These are phyloP conservation scores for Cyberlindnera galapagoensis DNA, from an alignment of 805 yeast genomes.

Conservation along the genomic window DNA sequence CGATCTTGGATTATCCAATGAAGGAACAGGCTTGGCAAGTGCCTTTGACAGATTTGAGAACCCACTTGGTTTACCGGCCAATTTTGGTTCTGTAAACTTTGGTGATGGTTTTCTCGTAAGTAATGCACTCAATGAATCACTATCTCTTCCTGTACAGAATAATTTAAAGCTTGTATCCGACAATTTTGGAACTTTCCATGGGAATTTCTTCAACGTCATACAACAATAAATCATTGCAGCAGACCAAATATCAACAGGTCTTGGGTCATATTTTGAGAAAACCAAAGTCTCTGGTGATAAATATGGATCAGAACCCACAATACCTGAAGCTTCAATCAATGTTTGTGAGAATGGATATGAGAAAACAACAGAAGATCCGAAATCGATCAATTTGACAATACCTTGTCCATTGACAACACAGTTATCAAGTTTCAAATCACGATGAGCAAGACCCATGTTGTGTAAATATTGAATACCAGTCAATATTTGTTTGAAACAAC, in stretches of 20 bases:
- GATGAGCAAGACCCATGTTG: conserved; percentile 78
- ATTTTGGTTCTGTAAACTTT: conserved; percentile 27
- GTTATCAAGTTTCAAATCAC: conserved; percentile 88
- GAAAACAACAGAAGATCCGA: conserved; percentile 90
- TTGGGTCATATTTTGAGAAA: conserved; percentile 76
- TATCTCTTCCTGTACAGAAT: conserved; percentile 69
- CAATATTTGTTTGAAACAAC: conserved; percentile 84
- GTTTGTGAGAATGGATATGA: conserved; percentile 76
- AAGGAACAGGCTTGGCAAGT: conserved; percentile 18
- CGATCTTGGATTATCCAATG: too few relatives aligned
- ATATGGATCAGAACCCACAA: conserved; percentile 86
- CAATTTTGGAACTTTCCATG: conserved; percentile 88
- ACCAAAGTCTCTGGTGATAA: conserved; percentile 90
- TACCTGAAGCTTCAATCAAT: conserved; percentile 71
- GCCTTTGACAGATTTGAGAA: conserved; percentile 24
- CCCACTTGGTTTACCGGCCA: conserved; percentile 18
- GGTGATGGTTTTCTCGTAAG: conserved; percentile 46
- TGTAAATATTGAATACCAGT: conserved; percentile 80
- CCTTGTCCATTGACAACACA: conserved; percentile 83
- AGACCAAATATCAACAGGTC: conserved; percentile 94
- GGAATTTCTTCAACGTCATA: conserved; percentile 86
- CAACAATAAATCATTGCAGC: conserved; percentile 87
- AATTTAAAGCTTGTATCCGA: conserved; percentile 78
- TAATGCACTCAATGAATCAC: conserved; percentile 57
- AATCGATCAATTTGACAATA: conserved; percentile 83